A percentile compares a stretch with the other conserved stretches of the same genome.
phyloP scores from a whole-genome alignment of 1,284 basidiomycete species.

The Dichomitus squalens region DNA sequence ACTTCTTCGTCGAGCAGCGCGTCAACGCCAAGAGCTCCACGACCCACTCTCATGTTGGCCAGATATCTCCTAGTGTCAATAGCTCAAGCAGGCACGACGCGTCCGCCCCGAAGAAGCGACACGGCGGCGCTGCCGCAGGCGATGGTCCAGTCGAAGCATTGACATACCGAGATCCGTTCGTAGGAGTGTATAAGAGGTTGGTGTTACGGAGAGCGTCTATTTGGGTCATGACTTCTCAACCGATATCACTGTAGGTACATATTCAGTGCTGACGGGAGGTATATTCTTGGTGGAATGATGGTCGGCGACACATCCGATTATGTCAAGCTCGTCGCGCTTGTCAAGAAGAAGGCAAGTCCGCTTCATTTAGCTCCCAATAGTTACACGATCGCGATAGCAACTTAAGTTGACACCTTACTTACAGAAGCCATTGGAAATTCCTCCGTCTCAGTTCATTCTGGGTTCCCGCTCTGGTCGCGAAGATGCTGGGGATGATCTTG shows the following conservation, averaged over 20 bases:
- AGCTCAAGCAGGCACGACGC: conserved; percentile 25
- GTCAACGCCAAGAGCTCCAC: not conserved
- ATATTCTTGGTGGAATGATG: conserved; percentile 82
- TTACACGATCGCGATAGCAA: not conserved
- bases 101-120: conserved; percentile 31
- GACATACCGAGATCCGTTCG: conserved; percentile 76
- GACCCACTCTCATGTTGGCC: not conserved
- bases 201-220: not conserved
- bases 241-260: conserved; percentile 46
- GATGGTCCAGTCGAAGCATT: conserved; percentile 63
- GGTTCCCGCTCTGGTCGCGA: conserved; percentile 51
- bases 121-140: conserved; percentile 26
- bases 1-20: conserved; percentile 71
- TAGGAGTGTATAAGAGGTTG: conserved; percentile 71
- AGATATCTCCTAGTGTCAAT: not conserved
- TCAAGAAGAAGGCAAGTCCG: conserved; percentile 63
- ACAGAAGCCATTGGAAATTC: conserved; percentile 64
- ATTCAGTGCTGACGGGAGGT: conserved; percentile 75
- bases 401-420: conserved; percentile 1
- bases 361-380: not conserved
- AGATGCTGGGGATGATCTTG: conserved; percentile 66
- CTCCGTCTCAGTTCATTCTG: conserved; percentile 70
- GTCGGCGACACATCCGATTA: conserved; percentile 76
- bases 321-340: conserved; percentile 69
- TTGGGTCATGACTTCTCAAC: not conserved